Evolutionary conservation across 345 rosid species (phyloP).

Genomic region (Hibiscus trionum): DNA sequence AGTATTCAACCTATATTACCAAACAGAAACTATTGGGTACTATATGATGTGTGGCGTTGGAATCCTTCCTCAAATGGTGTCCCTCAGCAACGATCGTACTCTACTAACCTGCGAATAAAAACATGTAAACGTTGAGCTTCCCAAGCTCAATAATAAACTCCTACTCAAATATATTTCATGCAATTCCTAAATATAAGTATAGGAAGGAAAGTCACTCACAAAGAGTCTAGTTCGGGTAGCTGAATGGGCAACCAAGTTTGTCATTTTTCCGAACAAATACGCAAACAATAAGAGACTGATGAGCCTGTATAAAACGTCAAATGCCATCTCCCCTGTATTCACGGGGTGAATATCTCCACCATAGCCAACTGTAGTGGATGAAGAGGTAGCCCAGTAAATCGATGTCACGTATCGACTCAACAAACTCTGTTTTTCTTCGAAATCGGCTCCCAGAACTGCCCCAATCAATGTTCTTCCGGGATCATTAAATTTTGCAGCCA

Average conservation of each 20-base stretch:
- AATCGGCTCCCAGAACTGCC: constrained; percentile 27
- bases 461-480: constrained; percentile 74
- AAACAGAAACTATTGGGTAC: no score
- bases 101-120: no score
- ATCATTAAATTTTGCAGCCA: constrained; percentile 55
- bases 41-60: no score
- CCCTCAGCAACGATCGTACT: no score
- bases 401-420: constrained; percentile 77
- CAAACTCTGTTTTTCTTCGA: constrained; percentile 33
- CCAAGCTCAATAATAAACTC: no score
- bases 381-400: constrained; percentile 90
- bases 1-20: no score
- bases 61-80: no score
- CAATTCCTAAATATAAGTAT: no score
- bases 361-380: constrained; percentile 87
- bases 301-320: constrained; percentile 80
- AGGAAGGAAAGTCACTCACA: constrained; percentile 33
- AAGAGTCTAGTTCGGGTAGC: constrained; percentile 82
- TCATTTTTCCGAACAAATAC: constrained; percentile 94
- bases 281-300: constrained; percentile 82
- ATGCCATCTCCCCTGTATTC: constrained; percentile 74
- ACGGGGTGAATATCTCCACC: constrained; percentile 95
- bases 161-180: no score
- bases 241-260: constrained; percentile 89
- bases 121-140: no score